Conservation (phyloP, 371 early-diverging fungal genomes). For the Actinomortierella ambigua region DNA sequence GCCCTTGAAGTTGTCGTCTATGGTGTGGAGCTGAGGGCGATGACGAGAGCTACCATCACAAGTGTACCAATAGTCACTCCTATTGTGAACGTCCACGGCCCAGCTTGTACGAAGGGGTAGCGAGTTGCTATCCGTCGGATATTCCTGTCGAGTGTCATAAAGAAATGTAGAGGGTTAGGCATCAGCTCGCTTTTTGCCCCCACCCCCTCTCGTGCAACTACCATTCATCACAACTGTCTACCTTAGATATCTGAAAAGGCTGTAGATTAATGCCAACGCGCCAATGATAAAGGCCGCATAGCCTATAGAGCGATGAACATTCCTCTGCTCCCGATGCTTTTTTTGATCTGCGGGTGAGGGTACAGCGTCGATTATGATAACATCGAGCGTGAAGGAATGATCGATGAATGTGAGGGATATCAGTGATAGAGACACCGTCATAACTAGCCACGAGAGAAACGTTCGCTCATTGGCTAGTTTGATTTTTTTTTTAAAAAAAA, state of each 20-base stretch:
- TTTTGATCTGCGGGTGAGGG: not conserved
- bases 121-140: constrained; percentile 35
- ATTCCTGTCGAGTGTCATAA: constrained; percentile 14
- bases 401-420: constrained; percentile 32
- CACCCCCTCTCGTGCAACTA: no score
- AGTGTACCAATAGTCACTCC: constrained; percentile 32
- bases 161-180: not conserved
- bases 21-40: constrained; percentile 1
- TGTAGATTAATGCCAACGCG: constrained; percentile 14
- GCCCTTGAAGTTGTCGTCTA: no score
- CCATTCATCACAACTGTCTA: not conserved
- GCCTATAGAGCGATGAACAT: constrained; percentile 14
- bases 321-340: constrained; percentile 4
- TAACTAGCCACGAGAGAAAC: constrained; percentile 28
- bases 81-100: constrained; percentile 33
- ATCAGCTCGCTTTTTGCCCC: not conserved
- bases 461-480: constrained; percentile 39
- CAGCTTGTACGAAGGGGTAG: constrained; percentile 39
- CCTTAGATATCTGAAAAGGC: constrained; percentile 33
- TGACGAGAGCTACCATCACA: constrained; percentile 25
- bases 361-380: not conserved
- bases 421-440: constrained; percentile 17
- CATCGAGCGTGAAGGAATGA: constrained; percentile 16
- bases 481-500: not conserved
- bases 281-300: constrained; percentile 23